These are phyloP conservation scores for Thielaviopsis cerberus DNA, from an alignment of 2,329 filamentous ascomycete genomes.

Conservation along the genomic window DNA sequence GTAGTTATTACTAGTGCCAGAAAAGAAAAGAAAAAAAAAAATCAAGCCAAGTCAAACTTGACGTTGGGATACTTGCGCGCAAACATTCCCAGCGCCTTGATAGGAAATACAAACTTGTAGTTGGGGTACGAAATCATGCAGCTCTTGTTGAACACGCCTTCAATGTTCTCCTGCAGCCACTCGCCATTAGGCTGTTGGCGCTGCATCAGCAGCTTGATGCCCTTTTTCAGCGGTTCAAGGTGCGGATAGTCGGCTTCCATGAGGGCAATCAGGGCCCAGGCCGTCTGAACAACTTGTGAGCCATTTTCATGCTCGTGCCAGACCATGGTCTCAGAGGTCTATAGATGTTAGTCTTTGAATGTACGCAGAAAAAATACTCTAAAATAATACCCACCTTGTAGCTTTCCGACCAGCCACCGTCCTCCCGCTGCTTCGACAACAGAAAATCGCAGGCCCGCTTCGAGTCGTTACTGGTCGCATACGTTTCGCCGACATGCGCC, in stretches of 20 bases:
- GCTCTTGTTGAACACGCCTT: constrained; percentile 96
- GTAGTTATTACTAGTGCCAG: too few relatives aligned
- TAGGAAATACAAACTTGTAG: constrained; percentile 92
- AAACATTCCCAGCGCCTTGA: constrained; percentile 88
- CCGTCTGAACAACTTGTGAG: constrained; percentile 84
- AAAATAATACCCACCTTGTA: constrained; percentile 60
- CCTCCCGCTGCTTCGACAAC: constrained; percentile 61
- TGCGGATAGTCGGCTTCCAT: constrained; percentile 72
- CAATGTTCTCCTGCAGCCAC: constrained; percentile 88
- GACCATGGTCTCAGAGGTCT: constrained; percentile 58
- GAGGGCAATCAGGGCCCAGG: constrained; percentile 70
- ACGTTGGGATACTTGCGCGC: constrained; percentile 51
- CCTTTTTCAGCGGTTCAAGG: constrained; percentile 50
- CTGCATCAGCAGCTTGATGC: constrained; percentile 62
- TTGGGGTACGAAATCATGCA: constrained; percentile 99
- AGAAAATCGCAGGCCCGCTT: constrained; percentile 71
- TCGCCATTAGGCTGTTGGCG: constrained; percentile 78
- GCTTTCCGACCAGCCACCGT: constrained; percentile 93
- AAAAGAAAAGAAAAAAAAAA: neutral
- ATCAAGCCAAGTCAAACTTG: constrained; percentile 28
- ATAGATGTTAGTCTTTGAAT: constrained; percentile 9
- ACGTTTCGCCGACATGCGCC: constrained; percentile 62
- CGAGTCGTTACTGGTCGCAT: constrained; percentile 51
- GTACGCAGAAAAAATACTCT: neutral
- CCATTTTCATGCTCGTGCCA: constrained; percentile 58